Evolutionary conservation across 2,329 filamentous ascomycete species (phyloP), one percentile per base, ranked within the genome.

Genomic region (Penicillium sp.): DNA sequence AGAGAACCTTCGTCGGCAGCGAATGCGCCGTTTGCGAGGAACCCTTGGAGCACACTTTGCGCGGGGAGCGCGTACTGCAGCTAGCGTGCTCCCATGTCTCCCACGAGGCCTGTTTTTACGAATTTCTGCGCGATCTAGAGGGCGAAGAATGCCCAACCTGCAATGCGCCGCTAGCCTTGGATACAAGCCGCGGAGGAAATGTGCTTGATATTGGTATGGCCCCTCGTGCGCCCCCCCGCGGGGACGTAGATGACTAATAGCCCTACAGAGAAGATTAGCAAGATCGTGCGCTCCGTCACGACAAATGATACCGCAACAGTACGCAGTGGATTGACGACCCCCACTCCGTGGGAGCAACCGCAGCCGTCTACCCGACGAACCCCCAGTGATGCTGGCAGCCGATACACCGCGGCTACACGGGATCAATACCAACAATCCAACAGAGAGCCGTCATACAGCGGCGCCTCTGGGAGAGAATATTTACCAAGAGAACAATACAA

Each of bases 41-140:
- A 77, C 92, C 92, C 3, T 79, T 99, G 58, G 94, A 97, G 75
- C 93, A 97, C 74, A 99, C 92, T 3, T 82, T 99, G 44, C 89
- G 90, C 47, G 94, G 94, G 56, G 94, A 99, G 78, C 87, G 92
- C 63, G 92, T 99, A 58, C 80, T 99, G 50, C 94, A 97, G 72
- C 94, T 99, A 68, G 95, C 92, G 5, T 99, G 94, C 75, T 85
- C 88, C n/a, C 94, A 99, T 75, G 93, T 99, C 56, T 92, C 93
- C 10, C 94, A 99, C 72, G 94, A 97, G 74, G 94, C 93, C 34
- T 99, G 94, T 76, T 97, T 99, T 72, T 97, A 97, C 77, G 94
- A 99, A 75, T 97, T 95, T 71, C 96, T 99, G 66, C 90, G 91
- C 68, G 93, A 97, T 69, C 90, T 93, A 55, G 92, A 97, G 64